Base-by-base conservation (phyloP, 768 basidiomycete species). In the Mycena rebaudengoi region DNA sequence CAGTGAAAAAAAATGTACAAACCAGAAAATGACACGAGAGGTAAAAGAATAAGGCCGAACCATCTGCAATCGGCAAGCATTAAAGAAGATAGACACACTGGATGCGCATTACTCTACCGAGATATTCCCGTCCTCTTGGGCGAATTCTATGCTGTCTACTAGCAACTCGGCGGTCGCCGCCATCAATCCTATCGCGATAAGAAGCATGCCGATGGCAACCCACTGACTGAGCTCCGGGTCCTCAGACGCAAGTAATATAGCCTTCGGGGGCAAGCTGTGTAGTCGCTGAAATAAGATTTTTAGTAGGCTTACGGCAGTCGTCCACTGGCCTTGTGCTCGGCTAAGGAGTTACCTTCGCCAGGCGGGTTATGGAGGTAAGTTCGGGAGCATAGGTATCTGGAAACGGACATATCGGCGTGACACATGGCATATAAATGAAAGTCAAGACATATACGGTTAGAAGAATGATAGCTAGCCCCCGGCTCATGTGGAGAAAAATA, bases 21-120 rank as follows among this genome's bases (percentile, higher is more conserved):
- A n/a, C n/a, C 90, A 5, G 88, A 85, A 76, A 89, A 93, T 4
- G 91, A 91, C 8, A 91, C 84, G 51, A 92, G 75, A 0, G 91
- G 91, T 3, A 93, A 82, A 10, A 93, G 79, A 45, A 92, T 80
- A 62, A 93, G 75, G 18, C 91, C 91, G 70, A 92, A 91, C 88
- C 87, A 91, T 69, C 88, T 90, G 50, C 37, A 37, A 57, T 56
- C 14, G 21, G 33, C 48, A 45, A 63, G 26, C 30, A 18, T 11
- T 29, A 23, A 23, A 14, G 30, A 7, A 29, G 58, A 16, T 5
- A 37, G 30, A 11, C 50, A 26, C 14, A 61, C 0, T n/a, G 0
- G 50, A 51, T 18, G 60, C 69, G 20, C 54, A 83, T 56, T 69
- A 90, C 87, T 91, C 90, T 68, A 82, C 72, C 48, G 77, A 65